phyloP scores from a whole-genome alignment of 2,329 filamentous ascomycete genomes.

The Trichoderma sp. region DNA sequence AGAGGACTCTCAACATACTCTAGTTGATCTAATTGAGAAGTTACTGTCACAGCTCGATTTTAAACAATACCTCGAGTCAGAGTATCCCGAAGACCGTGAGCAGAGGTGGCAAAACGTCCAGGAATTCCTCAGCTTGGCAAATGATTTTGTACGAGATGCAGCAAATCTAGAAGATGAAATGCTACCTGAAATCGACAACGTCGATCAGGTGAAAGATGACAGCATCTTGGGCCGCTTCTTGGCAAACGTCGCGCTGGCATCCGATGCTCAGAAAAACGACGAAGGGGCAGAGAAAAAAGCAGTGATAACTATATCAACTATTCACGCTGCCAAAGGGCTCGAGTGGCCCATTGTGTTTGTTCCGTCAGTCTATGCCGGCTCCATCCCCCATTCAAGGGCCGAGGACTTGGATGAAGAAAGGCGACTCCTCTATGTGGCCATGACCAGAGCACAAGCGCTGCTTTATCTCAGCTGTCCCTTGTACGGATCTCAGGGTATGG shows the following conservation, averaged over 20 bases:
- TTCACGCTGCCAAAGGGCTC: conserved; percentile 92
- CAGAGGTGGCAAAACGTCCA: conserved; percentile 85
- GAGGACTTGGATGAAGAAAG: conserved; percentile 89
- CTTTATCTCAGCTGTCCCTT: conserved; percentile 82
- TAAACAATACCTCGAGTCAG: conserved; percentile 69
- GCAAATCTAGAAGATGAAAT: conserved; percentile 52
- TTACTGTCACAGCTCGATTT: conserved; percentile 68
- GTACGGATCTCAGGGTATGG: conserved; percentile 60
- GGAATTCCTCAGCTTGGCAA: conserved; percentile 79
- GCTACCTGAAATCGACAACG: conserved; percentile 68
- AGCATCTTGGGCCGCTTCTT: conserved; percentile 73
- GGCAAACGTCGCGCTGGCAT: conserved; percentile 85
- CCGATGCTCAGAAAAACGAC: conserved; percentile 69
- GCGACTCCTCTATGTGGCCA: conserved; percentile 88
- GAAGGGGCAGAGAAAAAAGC: conserved; percentile 57
- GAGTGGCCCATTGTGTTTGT: conserved; percentile 98
- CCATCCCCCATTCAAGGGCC: conserved; percentile 83
- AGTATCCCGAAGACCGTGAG: conserved; percentile 74
- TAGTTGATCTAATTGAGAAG: conserved; percentile 53
- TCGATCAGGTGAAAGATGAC: conserved; percentile 68
- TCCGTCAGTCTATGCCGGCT: conserved; percentile 84
- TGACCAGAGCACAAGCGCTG: conserved; percentile 87
- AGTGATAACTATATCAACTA: conserved; percentile 88
- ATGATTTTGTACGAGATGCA: conserved; percentile 62
- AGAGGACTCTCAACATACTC: conserved; percentile 32